A percentile compares a stretch with the other conserved stretches of the same genome.
Evolutionary conservation across 768 basidiomycete genomes (phyloP).

Genomic region (Chiua virens): DNA sequence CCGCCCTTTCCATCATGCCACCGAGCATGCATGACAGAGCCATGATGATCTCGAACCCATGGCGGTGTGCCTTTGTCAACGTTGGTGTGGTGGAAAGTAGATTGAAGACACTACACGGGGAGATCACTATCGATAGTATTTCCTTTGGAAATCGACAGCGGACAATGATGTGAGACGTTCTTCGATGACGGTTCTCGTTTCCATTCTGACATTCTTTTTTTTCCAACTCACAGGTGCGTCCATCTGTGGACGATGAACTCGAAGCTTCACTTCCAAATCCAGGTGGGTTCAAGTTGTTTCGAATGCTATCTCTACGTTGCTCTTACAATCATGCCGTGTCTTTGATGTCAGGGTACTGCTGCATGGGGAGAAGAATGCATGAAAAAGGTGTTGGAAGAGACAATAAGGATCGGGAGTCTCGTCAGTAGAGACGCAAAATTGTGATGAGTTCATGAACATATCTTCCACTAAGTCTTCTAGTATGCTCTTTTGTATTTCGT

Average conservation of each 20-base stretch:
- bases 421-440: background rate
- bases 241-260: constrained; percentile 22
- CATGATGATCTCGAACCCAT: background rate
- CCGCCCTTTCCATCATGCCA: background rate
- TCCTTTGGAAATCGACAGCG: constrained; percentile 11
- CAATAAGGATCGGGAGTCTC: constrained; percentile 13
- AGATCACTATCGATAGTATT: constrained; percentile 2
- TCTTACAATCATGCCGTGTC: background rate
- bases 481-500: too few species aligned
- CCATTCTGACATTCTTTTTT: background rate
- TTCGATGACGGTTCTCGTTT: too few species aligned
- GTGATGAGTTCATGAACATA: too few species aligned
- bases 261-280: constrained; percentile 13
- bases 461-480: too few species aligned
- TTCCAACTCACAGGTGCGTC: background rate
- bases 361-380: constrained; percentile 23
- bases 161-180: constrained; percentile 7
- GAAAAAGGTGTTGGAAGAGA: constrained; percentile 14
- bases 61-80: constrained; percentile 14
- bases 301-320: background rate
- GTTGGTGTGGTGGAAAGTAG: constrained; percentile 12
- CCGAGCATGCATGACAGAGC: background rate
- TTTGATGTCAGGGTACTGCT: constrained; percentile 12
- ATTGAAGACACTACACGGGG: constrained; percentile 4
- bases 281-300: constrained; percentile 7